Evolutionary conservation across 2,329 filamentous ascomycete genomes (phyloP).

Genomic region (Botrytis paeoniae): DNA sequence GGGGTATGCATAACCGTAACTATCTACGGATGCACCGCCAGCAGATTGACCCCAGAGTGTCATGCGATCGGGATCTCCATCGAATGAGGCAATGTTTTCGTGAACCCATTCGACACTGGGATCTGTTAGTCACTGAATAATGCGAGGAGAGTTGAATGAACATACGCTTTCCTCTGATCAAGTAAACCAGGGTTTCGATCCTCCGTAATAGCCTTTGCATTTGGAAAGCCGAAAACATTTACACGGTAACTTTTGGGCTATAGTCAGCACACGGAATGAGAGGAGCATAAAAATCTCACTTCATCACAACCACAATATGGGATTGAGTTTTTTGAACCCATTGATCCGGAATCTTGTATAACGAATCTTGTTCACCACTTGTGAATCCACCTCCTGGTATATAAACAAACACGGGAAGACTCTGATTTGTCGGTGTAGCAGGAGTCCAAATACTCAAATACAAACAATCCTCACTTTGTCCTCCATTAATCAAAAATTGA

Average conservation of each 20-base stretch:
- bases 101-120: constrained; percentile 34
- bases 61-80: constrained; percentile 63
- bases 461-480: constrained; percentile 39
- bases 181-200: constrained; percentile 47
- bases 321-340: constrained; percentile 9
- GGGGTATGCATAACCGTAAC: constrained; percentile 31
- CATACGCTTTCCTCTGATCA: constrained; percentile 62
- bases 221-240: constrained; percentile 36
- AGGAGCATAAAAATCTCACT: not conserved
- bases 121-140: constrained; percentile 54
- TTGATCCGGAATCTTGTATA: constrained; percentile 4
- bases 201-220: constrained; percentile 24
- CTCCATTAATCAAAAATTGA: not conserved
- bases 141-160: constrained; percentile 27
- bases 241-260: constrained; percentile 32
- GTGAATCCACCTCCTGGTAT: constrained; percentile 45
- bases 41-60: constrained; percentile 65
- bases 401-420: constrained; percentile 44
- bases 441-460: constrained; percentile 40
- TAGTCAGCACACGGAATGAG: not conserved
- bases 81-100: constrained; percentile 58
- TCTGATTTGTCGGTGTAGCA: constrained; percentile 31
- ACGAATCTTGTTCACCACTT: constrained; percentile 12
- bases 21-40: constrained; percentile 42
- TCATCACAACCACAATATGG: constrained; percentile 9